These are phyloP conservation scores for Vitis hybrid DNA, from an alignment of 177 flowering plant genomes.

Conservation along the genomic window DNA sequence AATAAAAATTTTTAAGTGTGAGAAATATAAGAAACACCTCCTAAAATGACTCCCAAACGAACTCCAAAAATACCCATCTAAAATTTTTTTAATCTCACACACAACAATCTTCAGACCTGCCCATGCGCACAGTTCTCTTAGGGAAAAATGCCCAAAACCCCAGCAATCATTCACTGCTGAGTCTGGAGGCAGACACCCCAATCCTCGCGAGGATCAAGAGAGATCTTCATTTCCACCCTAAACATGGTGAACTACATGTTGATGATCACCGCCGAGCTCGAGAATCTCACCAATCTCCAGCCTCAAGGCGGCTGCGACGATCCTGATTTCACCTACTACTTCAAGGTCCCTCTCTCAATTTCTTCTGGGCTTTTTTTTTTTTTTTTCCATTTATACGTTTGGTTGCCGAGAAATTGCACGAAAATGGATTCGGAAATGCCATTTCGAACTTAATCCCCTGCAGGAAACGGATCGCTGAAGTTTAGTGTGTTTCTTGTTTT, in stretches of 20 bases:
- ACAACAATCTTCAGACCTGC: no score
- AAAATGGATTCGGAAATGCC: no score
- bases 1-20: no score
- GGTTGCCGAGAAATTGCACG: background rate
- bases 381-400: background rate
- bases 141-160: no score
- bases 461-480: no score
- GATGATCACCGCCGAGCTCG: constrained; percentile 69
- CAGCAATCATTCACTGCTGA: no score
- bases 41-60: fast-evolving
- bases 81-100: no score
- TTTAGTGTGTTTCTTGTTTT: background rate
- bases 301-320: constrained; percentile 90
- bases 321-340: constrained; percentile 61
- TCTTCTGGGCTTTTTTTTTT: background rate
- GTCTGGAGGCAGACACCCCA: no score
- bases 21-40: fast-evolving
- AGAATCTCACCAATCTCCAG: constrained; percentile 68
- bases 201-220: background rate
- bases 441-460: no score
- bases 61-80: no score
- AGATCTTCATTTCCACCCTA: background rate
- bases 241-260: constrained; percentile 51
- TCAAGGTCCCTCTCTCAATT: constrained; percentile 51
- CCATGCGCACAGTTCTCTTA: no score